These are phyloP conservation scores for Aspergillus biplanus DNA, from an alignment of 495 filamentous ascomycete species.

Conservation along the genomic window DNA sequence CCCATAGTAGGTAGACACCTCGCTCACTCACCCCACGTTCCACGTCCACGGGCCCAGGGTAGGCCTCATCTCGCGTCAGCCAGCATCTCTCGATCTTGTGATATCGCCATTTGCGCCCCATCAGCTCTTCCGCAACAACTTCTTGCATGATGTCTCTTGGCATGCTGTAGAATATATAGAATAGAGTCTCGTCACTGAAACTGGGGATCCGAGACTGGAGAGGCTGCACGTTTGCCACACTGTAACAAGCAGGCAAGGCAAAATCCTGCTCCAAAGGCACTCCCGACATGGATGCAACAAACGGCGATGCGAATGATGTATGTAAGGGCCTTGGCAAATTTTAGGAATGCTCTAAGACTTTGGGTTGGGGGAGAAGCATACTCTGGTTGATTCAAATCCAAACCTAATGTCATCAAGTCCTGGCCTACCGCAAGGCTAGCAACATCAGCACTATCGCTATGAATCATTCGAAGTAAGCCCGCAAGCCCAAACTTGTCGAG, in stretches of 20 bases:
- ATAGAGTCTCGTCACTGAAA: constrained; percentile 89
- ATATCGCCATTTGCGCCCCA: constrained; percentile 87
- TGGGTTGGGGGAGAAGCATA: constrained; percentile 47
- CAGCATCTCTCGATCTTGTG: constrained; percentile 87
- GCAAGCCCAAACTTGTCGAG: constrained; percentile 81
- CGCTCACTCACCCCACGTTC: constrained; percentile 70
- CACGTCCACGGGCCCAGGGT: constrained; percentile 65
- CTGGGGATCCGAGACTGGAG: constrained; percentile 76
- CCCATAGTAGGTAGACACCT: constrained; percentile 89
- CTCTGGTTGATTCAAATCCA: constrained; percentile 81
- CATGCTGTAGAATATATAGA: constrained; percentile 94
- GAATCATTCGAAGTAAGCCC: constrained; percentile 78
- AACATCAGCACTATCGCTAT: constrained; percentile 75
- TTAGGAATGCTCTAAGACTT: constrained; percentile 26
- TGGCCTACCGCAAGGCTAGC: constrained; percentile 75
- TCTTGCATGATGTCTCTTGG: constrained; percentile 84
- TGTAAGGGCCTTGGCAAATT: constrained; percentile 54
- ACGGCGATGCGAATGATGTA: constrained; percentile 70
- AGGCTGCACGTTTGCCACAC: constrained; percentile 81
- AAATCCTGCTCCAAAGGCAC: constrained; percentile 76
- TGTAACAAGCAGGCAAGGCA: constrained; percentile 80
- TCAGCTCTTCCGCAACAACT: constrained; percentile 79
- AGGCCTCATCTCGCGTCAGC: constrained; percentile 84
- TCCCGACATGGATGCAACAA: constrained; percentile 68
- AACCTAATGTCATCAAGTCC: constrained; percentile 73